phyloP scores from a whole-genome alignment of 83 land plant genomes.

The Larix sibirica region DNA sequence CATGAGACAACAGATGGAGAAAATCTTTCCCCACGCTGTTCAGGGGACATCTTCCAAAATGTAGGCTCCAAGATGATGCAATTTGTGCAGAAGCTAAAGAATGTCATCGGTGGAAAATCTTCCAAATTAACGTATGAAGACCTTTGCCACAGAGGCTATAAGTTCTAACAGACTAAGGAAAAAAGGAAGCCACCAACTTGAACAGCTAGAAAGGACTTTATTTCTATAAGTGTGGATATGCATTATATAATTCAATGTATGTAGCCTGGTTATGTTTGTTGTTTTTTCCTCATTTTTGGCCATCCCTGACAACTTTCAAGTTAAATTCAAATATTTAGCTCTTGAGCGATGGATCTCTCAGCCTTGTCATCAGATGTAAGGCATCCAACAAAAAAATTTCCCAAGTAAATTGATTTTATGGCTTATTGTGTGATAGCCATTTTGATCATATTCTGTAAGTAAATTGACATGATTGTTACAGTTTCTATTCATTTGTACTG shows the following conservation, averaged over 20 bases:
- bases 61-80: conserved; percentile 9
- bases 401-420: no score
- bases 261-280: not conserved
- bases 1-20: not conserved
- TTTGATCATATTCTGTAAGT: no score
- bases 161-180: not conserved
- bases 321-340: no score
- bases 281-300: not conserved
- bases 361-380: no score
- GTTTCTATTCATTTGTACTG: no score
- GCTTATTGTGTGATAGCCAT: no score
- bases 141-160: not conserved
- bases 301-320: no score
- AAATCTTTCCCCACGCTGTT: not conserved
- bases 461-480: no score
- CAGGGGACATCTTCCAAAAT: conserved; percentile 3
- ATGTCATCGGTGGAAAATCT: not conserved
- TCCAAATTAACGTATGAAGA: not conserved
- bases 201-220: not conserved
- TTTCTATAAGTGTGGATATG: not conserved
- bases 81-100: not conserved
- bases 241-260: not conserved
- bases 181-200: not conserved
- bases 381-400: no score
- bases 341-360: no score